Evolutionary conservation across 1,284 basidiomycete species (phyloP), one percentile per base, ranked within the genome.

Genomic region (Testicularia cyperi): DNA sequence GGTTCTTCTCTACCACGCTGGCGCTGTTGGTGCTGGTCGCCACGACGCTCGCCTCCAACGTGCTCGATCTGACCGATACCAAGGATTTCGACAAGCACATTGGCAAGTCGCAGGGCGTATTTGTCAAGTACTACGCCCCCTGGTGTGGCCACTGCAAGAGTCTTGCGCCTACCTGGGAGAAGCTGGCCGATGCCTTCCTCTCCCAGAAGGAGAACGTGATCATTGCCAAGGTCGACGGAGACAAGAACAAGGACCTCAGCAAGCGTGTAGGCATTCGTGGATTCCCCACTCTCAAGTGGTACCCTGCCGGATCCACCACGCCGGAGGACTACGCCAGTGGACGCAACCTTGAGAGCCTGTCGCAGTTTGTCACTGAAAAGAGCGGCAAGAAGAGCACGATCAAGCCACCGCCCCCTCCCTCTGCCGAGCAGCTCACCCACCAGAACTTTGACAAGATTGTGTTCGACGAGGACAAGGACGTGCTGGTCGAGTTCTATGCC

Each of bases 401-500:
- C 73, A 90, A 89, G 77, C 84, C 86, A 6, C 88, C 90, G 16
- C 83, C 90, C 15, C 87, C 88, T 2, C 84, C 88, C 5, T 83
- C 83, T 25, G 86, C 85, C 26, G 77, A 83, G 28, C 79, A 88
- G 63, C 81, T 94, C 46, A 86, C 88, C 72, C 76, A 80, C 15
- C 80, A 82, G 70, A 87, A 88, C 70, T 98, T 96, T 71, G 89
- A 97, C 8, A 53, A 73, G 52, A 81, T 94, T 44, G 86, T 90
- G 27, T 85, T 85, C 57, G 87, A 95, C 75, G 86, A 92, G 36
- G 52, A 43, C 60, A 96, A 96, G 81, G 94, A 98, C 77, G 86
- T 97, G 66, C 92, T 99, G 68, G 82, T 96, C 70, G 95, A 98
- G 80, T 92, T 77, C 48, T 97, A 91, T 75, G 95, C 94, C 42